A percentile compares a stretch with the other conserved stretches of the same genome.
Evolutionary conservation across 1,139 yeast genomes (phyloP).

Genomic region (Yamadazyma blattariae): DNA sequence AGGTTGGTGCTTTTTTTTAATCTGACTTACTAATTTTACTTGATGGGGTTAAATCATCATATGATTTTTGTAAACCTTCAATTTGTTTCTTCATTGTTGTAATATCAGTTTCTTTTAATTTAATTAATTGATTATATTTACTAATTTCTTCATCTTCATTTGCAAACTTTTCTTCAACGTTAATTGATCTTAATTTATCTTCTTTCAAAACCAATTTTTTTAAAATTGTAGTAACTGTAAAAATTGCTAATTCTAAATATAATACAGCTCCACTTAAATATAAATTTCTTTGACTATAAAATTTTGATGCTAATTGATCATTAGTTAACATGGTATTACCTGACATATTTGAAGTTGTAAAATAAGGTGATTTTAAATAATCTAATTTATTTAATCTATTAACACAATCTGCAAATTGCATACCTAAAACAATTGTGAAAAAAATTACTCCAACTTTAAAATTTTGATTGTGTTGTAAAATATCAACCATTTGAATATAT

Average conservation of each 20-base stretch:
- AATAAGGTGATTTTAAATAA: slow-evolving; percentile 25
- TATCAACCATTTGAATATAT: slow-evolving; percentile 37
- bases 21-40: slow-evolving; percentile 10
- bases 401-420: slow-evolving; percentile 62
- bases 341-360: slow-evolving; percentile 11
- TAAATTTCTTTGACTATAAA: slow-evolving; percentile 68
- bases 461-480: slow-evolving; percentile 39
- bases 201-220: slow-evolving; percentile 60
- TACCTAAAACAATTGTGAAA: slow-evolving; percentile 40
- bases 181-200: slow-evolving; percentile 32
- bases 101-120: slow-evolving; percentile 46
- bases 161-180: slow-evolving; percentile 17
- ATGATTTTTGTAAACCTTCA: slow-evolving; percentile 49
- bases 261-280: slow-evolving; percentile 70
- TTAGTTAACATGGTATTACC: slow-evolving; percentile 21
- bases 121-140: slow-evolving; percentile 41
- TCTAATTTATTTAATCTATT: slow-evolving; percentile 39
- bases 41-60: slow-evolving; percentile 40
- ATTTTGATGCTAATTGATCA: slow-evolving; percentile 51
- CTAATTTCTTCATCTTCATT: slow-evolving; percentile 29
- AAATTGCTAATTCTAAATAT: slow-evolving; percentile 57
- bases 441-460: slow-evolving; percentile 50
- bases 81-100: slow-evolving; percentile 53
- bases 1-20: no score
- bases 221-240: slow-evolving; percentile 54